Percentiles rank a stretch among this genome's conserved stretches.
Evolutionary conservation across 2,329 filamentous ascomycete genomes (phyloP).

Genomic region (Apiospora malaysiana): DNA sequence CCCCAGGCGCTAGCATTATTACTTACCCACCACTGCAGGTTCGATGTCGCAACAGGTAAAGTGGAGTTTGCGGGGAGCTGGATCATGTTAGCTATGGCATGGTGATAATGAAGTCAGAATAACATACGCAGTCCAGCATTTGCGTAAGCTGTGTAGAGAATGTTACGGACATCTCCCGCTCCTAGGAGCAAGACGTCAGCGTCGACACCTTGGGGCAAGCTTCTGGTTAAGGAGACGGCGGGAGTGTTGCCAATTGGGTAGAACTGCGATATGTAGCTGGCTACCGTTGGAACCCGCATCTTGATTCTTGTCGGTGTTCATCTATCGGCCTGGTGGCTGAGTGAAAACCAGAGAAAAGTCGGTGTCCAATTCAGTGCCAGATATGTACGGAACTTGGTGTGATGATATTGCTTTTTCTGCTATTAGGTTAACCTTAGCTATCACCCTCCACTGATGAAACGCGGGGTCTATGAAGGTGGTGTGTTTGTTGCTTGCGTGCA

Average conservation of each 20-base stretch:
- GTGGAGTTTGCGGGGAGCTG: conserved; percentile 51
- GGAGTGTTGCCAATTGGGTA: conserved; percentile 56
- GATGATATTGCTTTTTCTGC: background rate
- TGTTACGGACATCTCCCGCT: conserved; percentile 61
- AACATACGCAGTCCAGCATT: conserved; percentile 46
- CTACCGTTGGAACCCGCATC: conserved; percentile 18
- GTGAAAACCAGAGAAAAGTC: background rate
- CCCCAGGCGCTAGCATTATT: background rate
- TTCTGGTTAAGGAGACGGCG: conserved; percentile 54
- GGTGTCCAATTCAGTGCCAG: background rate
- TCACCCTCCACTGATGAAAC: no score
- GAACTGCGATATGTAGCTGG: conserved; percentile 22
- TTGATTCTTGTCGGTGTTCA: background rate
- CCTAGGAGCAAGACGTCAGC: conserved; percentile 59
- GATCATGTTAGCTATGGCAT: conserved; percentile 31
- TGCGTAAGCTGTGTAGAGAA: conserved; percentile 59
- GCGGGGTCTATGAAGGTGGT: background rate
- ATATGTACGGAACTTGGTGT: background rate
- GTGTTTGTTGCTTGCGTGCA: background rate
- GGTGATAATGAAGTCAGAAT: background rate
- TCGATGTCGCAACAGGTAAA: conserved; percentile 63
- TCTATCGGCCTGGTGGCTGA: background rate
- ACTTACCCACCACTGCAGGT: conserved; percentile 54
- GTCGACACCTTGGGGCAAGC: conserved; percentile 55
- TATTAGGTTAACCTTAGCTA: no score